These are phyloP conservation scores for Elsinoe perseae DNA, from an alignment of 2,329 filamentous ascomycete genomes.

Conservation along the genomic window DNA sequence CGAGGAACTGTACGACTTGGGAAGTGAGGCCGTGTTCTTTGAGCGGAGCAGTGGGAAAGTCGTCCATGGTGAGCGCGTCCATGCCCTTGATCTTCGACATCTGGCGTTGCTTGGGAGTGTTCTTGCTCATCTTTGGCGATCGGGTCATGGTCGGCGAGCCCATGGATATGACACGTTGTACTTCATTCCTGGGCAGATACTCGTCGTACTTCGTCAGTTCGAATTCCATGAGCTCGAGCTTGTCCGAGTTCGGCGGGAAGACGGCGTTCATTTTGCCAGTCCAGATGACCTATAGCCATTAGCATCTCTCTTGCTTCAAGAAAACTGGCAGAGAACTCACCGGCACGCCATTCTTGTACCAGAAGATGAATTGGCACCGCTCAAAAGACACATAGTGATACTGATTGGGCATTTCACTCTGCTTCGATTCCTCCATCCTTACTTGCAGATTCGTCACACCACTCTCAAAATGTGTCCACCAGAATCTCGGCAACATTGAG, in stretches of 20 bases:
- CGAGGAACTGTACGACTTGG: slow-evolving; percentile 53
- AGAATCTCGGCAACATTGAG: slow-evolving; percentile 75
- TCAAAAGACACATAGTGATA: slow-evolving; percentile 67
- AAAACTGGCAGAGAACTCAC: slow-evolving; percentile 45
- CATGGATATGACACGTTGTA: slow-evolving; percentile 40
- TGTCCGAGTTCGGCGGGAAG: slow-evolving; percentile 64
- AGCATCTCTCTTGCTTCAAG: slow-evolving; percentile 23
- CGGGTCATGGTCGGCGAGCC: slow-evolving; percentile 47
- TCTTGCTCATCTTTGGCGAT: slow-evolving; percentile 48
- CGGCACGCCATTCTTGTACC: slow-evolving; percentile 76
- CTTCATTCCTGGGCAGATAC: slow-evolving; percentile 63
- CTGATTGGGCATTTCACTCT: slow-evolving; percentile 52
- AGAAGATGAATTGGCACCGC: slow-evolving; percentile 77
- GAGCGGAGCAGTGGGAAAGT: slow-evolving; percentile 40
- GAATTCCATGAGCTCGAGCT: slow-evolving; percentile 80
- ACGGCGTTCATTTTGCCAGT: slow-evolving; percentile 69
- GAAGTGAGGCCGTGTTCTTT: slow-evolving; percentile 49
- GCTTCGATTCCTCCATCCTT: slow-evolving; percentile 62
- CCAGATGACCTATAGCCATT: slow-evolving; percentile 57
- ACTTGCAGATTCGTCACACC: slow-evolving; percentile 81
- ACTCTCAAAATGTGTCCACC: slow-evolving; percentile 79
- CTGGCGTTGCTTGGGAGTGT: slow-evolving; percentile 41
- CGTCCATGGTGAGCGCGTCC: slow-evolving; percentile 38
- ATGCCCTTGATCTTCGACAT: slow-evolving; percentile 37
- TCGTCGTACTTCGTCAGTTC: slow-evolving; percentile 70